Conservation (phyloP, 2,329 filamentous ascomycete genomes). For the Ceratocystis eucalypticola region DNA sequence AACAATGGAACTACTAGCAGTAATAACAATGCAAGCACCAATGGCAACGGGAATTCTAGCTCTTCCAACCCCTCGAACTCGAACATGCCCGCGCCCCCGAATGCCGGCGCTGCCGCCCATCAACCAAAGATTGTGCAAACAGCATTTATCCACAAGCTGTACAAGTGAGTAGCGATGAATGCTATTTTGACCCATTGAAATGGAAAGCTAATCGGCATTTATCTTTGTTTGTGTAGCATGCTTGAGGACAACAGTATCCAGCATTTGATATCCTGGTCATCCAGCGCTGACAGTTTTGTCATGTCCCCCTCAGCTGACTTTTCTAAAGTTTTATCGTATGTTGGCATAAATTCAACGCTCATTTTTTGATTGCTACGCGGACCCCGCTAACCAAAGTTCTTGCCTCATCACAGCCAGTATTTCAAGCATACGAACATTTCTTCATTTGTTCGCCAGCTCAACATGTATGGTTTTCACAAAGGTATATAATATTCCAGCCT, state of each 20-base stretch:
- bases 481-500: slow-evolving; percentile 37
- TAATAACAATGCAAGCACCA: slow-evolving; percentile 27
- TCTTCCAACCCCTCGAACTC: slow-evolving; percentile 25
- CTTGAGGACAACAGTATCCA: slow-evolving; percentile 86
- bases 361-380: neutral
- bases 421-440: slow-evolving; percentile 99
- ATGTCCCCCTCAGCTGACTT: slow-evolving; percentile 98
- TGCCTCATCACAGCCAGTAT: slow-evolving; percentile 55
- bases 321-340: slow-evolving; percentile 92
- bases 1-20: slow-evolving; percentile 13
- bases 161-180: slow-evolving; percentile 50
- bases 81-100: slow-evolving; percentile 37
- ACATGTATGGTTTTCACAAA: slow-evolving; percentile 99
- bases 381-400: neutral
- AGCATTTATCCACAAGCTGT: slow-evolving; percentile 96
- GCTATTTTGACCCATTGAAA: neutral
- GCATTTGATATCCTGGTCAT: slow-evolving; percentile 93
- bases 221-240: slow-evolving; percentile 51
- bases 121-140: slow-evolving; percentile 97
- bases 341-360: slow-evolving; percentile 22
- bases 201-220: slow-evolving; percentile 23
- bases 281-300: slow-evolving; percentile 88
- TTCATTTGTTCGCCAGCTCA: slow-evolving; percentile 91
- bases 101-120: slow-evolving; percentile 63
- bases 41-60: slow-evolving; percentile 21